Base-by-base conservation (phyloP, 441 rosid genomes). In the Kokia cookei region DNA sequence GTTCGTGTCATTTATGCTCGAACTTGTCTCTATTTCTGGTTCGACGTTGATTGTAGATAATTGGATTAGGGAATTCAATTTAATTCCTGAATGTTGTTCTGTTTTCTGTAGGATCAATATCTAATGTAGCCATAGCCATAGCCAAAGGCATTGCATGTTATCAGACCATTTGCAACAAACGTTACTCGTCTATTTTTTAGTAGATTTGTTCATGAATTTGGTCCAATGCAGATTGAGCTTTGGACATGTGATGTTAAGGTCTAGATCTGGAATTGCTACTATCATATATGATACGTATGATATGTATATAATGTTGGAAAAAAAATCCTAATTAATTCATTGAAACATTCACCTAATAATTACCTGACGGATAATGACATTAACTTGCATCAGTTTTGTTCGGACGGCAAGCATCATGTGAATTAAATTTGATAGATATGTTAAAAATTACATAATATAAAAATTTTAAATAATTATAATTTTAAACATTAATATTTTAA, bases 1-100 rank as follows among this genome's bases (percentile, higher is more conserved):
- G 99, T 95, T 69, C 84, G 97, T 43, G 99, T 91, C 50, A 90
- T 95, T 74, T 93, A 86, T 71, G 87, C 95, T 63, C 90, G 85
- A 69, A 78, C 92, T 58, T 79, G 77, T 54, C 88, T 88, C 54
- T 91, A 93, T 77, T 95, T 95, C 89, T 95, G 97, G 98, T 96
- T 93, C 65, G 96, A 92, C 75, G 88, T 92, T 55, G 96, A 84
- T 66, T 58, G 72, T 65, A 53, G 55, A 54, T 74, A 53, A 63
- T 32, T n/a, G 62, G 40, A 29, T 27, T 69, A n/a, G 45, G 14
- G 45, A 17, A 29, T 17, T 51, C 62, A 40, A 37, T 57, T 19
- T 71, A 71, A 58, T 57, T 24, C 64, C 50, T 71, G n/a, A 15
- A 69, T 51, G 61, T 26, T 57, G 51, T 55, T 17, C 37, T 50